Percentiles rank a stretch among this genome's conserved stretches.
Evolutionary conservation across 345 rosid species (phyloP).

Genomic region (Excoecaria agallocha): DNA sequence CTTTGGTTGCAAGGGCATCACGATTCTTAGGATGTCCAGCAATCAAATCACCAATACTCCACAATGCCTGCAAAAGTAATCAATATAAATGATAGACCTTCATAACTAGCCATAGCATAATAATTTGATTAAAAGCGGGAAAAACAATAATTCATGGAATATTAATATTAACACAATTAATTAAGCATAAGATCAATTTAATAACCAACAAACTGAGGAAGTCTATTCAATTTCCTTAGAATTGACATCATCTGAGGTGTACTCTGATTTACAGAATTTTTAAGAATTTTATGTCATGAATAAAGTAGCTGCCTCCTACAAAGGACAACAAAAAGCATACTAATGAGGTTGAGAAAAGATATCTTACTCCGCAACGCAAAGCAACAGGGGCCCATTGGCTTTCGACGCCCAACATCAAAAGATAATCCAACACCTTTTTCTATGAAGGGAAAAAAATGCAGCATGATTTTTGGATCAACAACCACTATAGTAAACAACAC

Average conservation of each 20-base stretch:
- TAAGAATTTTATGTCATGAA: neutral
- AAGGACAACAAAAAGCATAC: neutral
- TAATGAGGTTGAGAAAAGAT: slow-evolving; percentile 9
- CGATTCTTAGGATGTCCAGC: slow-evolving; percentile 71
- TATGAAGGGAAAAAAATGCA: slow-evolving; percentile 31
- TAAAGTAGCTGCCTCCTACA: neutral
- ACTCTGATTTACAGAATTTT: neutral
- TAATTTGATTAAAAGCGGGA: neutral
- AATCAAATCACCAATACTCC: slow-evolving; percentile 79
- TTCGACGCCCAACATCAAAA: slow-evolving; percentile 86
- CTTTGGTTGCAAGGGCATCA: slow-evolving; percentile 80
- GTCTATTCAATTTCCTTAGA: neutral
- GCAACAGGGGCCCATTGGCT: slow-evolving; percentile 95
- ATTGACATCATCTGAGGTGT: neutral
- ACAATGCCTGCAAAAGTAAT: slow-evolving; percentile 57
- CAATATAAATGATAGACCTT: slow-evolving; percentile 13
- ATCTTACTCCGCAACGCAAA: slow-evolving; percentile 77
- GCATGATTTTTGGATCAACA: slow-evolving; percentile 25
- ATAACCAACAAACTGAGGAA: neutral
- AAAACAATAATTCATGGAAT: neutral
- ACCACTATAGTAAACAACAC: neutral
- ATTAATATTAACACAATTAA: neutral
- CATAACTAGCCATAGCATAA: neutral
- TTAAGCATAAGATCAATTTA: neutral
- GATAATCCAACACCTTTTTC: slow-evolving; percentile 78